Percentiles rank a stretch among this genome's conserved stretches.
These are phyloP conservation scores for Canna indica DNA, from an alignment of 176 grass and related monocot species.

Conservation along the genomic window DNA sequence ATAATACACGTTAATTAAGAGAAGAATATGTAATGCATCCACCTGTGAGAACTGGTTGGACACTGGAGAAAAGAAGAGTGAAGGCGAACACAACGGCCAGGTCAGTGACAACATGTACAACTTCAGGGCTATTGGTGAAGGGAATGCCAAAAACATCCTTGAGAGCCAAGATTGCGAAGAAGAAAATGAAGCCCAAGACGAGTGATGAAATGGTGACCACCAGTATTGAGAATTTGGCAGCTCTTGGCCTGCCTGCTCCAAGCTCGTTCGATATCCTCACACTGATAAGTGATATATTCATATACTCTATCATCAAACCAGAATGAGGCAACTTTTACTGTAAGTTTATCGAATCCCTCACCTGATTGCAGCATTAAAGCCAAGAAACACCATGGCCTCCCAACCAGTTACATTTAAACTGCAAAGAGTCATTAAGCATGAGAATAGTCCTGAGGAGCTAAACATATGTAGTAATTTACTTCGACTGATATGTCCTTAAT, in stretches of 20 bases:
- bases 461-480: no score
- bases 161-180: conserved; percentile 32
- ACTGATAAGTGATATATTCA: conserved; percentile 14
- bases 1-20: no score
- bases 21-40: not conserved
- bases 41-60: conserved; percentile 79
- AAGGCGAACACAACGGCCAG: conserved; percentile 64
- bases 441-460: no score
- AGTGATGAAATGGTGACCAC: conserved; percentile 63
- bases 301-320: no score
- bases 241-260: conserved; percentile 54
- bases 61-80: conserved; percentile 70
- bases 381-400: conserved; percentile 91
- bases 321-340: not conserved
- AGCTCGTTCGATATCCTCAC: conserved; percentile 88
- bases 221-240: conserved; percentile 52
- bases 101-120: conserved; percentile 40
- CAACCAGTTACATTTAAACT: conserved; percentile 69
- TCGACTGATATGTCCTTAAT: no score
- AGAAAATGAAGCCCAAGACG: conserved; percentile 41
- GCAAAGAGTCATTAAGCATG: conserved; percentile 1
- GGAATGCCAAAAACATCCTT: conserved; percentile 60
- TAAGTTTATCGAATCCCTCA: conserved; percentile 10
- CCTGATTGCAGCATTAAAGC: conserved; percentile 89
- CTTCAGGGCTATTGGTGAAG: conserved; percentile 71